A percentile compares a stretch with the other conserved stretches of the same genome.
phyloP scores from a whole-genome alignment of 805 yeast genomes.

The Wickerhamiella kurtzmanii region DNA sequence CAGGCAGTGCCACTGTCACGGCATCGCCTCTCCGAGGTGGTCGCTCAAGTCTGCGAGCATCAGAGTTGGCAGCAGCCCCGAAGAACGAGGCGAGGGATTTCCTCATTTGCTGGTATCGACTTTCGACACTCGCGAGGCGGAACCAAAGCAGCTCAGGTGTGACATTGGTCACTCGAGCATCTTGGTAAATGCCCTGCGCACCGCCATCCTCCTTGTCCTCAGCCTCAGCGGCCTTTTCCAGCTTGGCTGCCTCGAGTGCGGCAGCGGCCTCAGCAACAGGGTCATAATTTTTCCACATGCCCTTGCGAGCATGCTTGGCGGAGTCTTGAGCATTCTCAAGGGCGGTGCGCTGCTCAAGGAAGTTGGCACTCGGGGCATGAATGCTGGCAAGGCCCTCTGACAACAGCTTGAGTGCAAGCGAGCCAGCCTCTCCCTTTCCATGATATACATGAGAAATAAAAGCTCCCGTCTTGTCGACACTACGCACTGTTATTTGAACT shows the following conservation, averaged over 20 bases:
- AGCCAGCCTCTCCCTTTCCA: conserved; percentile 14
- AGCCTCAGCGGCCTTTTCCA: conserved; percentile 10
- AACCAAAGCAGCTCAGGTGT: conserved; percentile 17
- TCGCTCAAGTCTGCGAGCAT: conserved; percentile 18
- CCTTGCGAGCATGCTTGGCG: conserved; percentile 43
- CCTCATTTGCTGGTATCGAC: conserved; percentile 14
- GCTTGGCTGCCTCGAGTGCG: conserved; percentile 10
- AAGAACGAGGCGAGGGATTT: conserved; percentile 21
- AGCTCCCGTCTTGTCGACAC: conserved; percentile 65
- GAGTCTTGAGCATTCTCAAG: conserved; percentile 47
- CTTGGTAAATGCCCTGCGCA: conserved; percentile 22
- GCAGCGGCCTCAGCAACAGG: conserved; percentile 25
- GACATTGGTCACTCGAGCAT: conserved; percentile 25
- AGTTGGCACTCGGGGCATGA: conserved; percentile 51
- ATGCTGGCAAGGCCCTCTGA: conserved; percentile 49
- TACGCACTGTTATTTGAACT: conserved; percentile 54
- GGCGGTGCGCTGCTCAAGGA: conserved; percentile 41
- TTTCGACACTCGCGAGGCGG: conserved; percentile 16
- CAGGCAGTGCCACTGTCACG: conserved; percentile 42
- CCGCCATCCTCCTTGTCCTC: conserved; percentile 14
- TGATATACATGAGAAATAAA: conserved; percentile 60
- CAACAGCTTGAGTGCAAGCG: conserved; percentile 39
- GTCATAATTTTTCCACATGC: conserved; percentile 53
- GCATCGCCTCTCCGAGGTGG: conserved; percentile 40
- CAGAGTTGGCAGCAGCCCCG: conserved; percentile 22